Percentiles rank a stretch among this genome's conserved stretches.
phyloP scores from a whole-genome alignment of 2,329 filamentous ascomycete species.

The Ascochyta fabae region DNA sequence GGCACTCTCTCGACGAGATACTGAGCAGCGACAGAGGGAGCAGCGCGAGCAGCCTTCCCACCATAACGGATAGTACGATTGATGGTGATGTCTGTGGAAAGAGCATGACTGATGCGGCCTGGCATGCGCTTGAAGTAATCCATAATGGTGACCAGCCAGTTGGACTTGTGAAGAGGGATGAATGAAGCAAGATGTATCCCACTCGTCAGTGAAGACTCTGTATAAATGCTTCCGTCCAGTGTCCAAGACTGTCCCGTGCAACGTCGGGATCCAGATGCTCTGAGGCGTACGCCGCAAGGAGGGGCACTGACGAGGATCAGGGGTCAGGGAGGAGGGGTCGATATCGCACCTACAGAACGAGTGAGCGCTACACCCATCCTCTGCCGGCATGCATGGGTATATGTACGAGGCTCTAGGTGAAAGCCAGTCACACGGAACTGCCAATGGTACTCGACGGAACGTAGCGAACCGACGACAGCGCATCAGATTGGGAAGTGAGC shows the following conservation, averaged over 20 bases:
- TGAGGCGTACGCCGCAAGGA: neutral
- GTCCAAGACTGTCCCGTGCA: neutral
- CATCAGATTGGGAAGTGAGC: slow-evolving; percentile 22
- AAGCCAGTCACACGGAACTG: neutral
- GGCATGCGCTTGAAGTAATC: slow-evolving; percentile 28
- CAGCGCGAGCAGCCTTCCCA: slow-evolving; percentile 42
- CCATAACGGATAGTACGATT: slow-evolving; percentile 38
- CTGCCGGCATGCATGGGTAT: slow-evolving; percentile 19
- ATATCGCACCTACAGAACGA: slow-evolving; percentile 24
- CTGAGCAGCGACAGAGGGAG: slow-evolving; percentile 61
- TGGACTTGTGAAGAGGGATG: neutral
- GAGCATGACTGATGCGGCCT: slow-evolving; percentile 22
- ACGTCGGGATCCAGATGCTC: slow-evolving; percentile 1
- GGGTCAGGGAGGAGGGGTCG: slow-evolving; percentile 11
- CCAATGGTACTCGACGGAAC: slow-evolving; percentile 10
- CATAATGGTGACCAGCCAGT: slow-evolving; percentile 24
- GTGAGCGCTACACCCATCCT: slow-evolving; percentile 24
- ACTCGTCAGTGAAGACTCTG: neutral
- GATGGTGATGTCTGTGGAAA: slow-evolving; percentile 38
- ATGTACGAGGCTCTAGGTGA: slow-evolving; percentile 7
- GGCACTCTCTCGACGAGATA: slow-evolving; percentile 68
- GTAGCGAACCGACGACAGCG: slow-evolving; percentile 1
- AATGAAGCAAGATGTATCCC: neutral
- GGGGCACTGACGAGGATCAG: slow-evolving; percentile 5
- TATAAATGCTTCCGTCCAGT: slow-evolving; percentile 2